Evolutionary conservation across 2,329 filamentous ascomycete genomes (phyloP).

Genomic region (Botrytis porri): DNA sequence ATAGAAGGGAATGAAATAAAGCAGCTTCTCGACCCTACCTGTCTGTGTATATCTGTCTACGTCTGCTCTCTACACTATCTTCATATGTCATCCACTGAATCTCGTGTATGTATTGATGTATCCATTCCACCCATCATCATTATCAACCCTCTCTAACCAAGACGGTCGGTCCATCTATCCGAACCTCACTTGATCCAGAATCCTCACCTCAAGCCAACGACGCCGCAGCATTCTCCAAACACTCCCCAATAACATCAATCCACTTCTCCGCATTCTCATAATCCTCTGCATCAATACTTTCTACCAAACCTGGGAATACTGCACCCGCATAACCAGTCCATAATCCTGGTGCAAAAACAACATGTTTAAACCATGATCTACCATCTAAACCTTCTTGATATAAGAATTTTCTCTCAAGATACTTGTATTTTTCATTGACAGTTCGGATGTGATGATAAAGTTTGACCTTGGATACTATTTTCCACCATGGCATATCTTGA

Average conservation of each 20-base stretch:
- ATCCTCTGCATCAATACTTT: slow-evolving; percentile 60
- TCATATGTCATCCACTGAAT: not conserved
- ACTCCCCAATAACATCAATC: slow-evolving; percentile 53
- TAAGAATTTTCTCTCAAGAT: slow-evolving; percentile 76
- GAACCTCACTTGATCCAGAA: not conserved
- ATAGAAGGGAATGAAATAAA: not conserved
- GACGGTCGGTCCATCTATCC: not conserved
- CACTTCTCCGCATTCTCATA: slow-evolving; percentile 57
- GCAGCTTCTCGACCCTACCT: not conserved
- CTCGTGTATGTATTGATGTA: not conserved
- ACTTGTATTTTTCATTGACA: slow-evolving; percentile 80
- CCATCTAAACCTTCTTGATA: slow-evolving; percentile 74
- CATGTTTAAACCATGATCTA: slow-evolving; percentile 88
- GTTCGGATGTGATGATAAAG: slow-evolving; percentile 61
- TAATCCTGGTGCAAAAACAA: slow-evolving; percentile 85
- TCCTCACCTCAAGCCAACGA: not conserved
- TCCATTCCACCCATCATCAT: not conserved
- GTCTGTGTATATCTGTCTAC: not conserved
- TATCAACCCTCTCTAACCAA: not conserved
- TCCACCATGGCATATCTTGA: slow-evolving; percentile 71
- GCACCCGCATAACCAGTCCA: slow-evolving; percentile 89
- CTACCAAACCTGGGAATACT: slow-evolving; percentile 60
- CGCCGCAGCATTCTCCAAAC: slow-evolving; percentile 3
- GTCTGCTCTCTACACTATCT: not conserved
- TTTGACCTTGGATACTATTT: slow-evolving; percentile 64